phyloP scores from a whole-genome alignment of 1,284 basidiomycete genomes.

The Leccinum huronense region DNA sequence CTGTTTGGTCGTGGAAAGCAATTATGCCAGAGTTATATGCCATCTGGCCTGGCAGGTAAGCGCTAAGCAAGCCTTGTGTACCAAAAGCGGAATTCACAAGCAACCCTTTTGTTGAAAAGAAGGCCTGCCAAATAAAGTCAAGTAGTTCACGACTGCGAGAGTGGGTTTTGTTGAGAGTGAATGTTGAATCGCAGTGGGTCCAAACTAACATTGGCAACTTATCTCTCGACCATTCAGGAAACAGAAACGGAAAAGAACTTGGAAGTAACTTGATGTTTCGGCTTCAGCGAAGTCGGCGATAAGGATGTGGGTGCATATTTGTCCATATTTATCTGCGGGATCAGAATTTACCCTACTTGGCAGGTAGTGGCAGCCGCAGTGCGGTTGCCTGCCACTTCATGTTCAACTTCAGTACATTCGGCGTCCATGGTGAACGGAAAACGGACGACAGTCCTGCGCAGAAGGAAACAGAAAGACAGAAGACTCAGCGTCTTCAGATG shows the following conservation, averaged over 20 bases:
- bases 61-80: constrained; percentile 2
- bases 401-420: not conserved
- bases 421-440: not conserved
- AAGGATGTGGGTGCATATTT: not conserved
- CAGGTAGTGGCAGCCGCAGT: no score
- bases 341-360: not conserved
- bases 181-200: no score
- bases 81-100: constrained; percentile 3
- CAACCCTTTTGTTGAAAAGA: no score
- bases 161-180: no score
- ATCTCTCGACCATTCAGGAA: not conserved
- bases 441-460: not conserved
- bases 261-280: not conserved
- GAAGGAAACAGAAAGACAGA: not conserved
- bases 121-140: no score
- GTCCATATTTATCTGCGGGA: not conserved
- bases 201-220: not conserved
- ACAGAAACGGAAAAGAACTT: not conserved
- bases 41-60: not conserved
- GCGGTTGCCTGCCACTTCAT: not conserved
- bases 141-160: no score
- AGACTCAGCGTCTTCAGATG: not conserved
- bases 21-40: constrained; percentile 4
- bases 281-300: not conserved
- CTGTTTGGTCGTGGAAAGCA: constrained; percentile 3